A percentile compares a stretch with the other conserved stretches of the same genome.
These are phyloP conservation scores for Phytophthora fragariaefolia DNA, from an alignment of 352 stramenopile species.

Conservation along the genomic window DNA sequence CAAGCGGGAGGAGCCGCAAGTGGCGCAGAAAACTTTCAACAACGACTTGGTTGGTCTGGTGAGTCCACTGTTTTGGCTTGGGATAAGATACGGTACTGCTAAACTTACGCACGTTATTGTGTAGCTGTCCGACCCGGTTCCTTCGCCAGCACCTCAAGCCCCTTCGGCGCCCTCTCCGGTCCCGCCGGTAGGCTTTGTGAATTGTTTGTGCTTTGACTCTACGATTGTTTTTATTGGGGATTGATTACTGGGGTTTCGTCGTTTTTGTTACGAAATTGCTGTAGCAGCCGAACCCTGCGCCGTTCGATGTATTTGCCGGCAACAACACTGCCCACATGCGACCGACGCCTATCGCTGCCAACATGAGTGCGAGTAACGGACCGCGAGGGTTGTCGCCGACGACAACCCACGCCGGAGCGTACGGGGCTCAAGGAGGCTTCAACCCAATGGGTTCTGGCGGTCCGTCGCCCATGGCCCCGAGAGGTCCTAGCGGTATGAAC, in stretches of 20 bases:
- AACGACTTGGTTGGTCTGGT: slow-evolving; percentile 85
- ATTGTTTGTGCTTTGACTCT: background rate
- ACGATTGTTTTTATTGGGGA: background rate
- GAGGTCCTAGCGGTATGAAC: slow-evolving; percentile 66
- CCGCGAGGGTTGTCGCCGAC: slow-evolving; percentile 40
- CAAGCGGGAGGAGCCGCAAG: slow-evolving; percentile 57
- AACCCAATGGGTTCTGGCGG: slow-evolving; percentile 50
- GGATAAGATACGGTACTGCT: background rate
- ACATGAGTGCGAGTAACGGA: slow-evolving; percentile 34
- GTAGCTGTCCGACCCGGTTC: slow-evolving; percentile 69
- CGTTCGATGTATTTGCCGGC: slow-evolving; percentile 77
- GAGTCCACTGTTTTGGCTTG: slow-evolving; percentile 5
- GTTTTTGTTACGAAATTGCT: too few species aligned
- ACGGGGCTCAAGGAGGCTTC: slow-evolving; percentile 43
- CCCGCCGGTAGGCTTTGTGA: slow-evolving; percentile 33
- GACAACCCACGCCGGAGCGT: slow-evolving; percentile 33
- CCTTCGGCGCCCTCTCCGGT: slow-evolving; percentile 48
- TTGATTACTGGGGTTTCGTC: slow-evolving; percentile 17
- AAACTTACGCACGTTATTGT: slow-evolving; percentile 18
- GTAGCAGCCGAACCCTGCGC: slow-evolving; percentile 26
- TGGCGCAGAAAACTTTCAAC: slow-evolving; percentile 71
- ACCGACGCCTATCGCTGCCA: slow-evolving; percentile 40
- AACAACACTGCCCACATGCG: slow-evolving; percentile 44
- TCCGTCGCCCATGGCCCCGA: slow-evolving; percentile 51
- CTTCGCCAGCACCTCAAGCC: slow-evolving; percentile 42